phyloP scores from a whole-genome alignment of 192 early-diverging fungal genomes.

The Mortierella alpina region DNA sequence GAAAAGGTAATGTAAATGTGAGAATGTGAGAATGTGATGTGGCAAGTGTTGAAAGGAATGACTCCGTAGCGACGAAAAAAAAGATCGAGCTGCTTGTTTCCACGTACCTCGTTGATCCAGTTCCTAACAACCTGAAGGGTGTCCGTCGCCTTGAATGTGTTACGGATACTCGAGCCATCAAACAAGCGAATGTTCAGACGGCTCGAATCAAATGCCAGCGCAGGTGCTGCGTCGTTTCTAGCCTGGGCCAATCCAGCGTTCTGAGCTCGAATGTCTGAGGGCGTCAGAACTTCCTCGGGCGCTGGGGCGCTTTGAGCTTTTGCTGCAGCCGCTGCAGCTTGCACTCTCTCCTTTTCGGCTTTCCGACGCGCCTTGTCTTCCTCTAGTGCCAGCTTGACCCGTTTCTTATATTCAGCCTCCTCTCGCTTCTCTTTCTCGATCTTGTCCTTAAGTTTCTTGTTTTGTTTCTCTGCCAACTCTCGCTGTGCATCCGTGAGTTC shows the following conservation, averaged over 20 bases:
- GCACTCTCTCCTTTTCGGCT: constrained; percentile 25
- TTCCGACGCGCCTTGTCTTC: constrained; percentile 44
- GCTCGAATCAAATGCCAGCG: constrained; percentile 35
- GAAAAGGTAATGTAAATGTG: not conserved
- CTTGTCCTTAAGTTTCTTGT: constrained; percentile 44
- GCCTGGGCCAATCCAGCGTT: constrained; percentile 27
- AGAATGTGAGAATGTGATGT: not conserved
- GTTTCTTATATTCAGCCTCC: constrained; percentile 44
- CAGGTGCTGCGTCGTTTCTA: constrained; percentile 38
- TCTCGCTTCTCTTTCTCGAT: constrained; percentile 51
- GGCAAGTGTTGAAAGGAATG: too few species aligned
- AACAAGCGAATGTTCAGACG: constrained; percentile 45
- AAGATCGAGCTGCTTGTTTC: not conserved
- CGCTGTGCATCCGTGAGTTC: constrained; percentile 24
- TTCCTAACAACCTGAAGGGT: constrained; percentile 31
- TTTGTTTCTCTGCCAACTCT: constrained; percentile 32
- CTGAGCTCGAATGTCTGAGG: constrained; percentile 15
- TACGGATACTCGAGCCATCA: constrained; percentile 47
- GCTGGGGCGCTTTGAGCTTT: not conserved
- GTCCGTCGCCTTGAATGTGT: constrained; percentile 51
- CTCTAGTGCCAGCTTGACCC: constrained; percentile 30
- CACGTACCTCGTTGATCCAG: constrained; percentile 38
- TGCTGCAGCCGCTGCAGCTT: constrained; percentile 13
- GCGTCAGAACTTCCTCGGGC: not conserved
- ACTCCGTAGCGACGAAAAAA: not conserved